Evolutionary conservation across 140 eudicot species (phyloP), one percentile per base, ranked within the genome.

Genomic region (Stevia rebaudiana): DNA sequence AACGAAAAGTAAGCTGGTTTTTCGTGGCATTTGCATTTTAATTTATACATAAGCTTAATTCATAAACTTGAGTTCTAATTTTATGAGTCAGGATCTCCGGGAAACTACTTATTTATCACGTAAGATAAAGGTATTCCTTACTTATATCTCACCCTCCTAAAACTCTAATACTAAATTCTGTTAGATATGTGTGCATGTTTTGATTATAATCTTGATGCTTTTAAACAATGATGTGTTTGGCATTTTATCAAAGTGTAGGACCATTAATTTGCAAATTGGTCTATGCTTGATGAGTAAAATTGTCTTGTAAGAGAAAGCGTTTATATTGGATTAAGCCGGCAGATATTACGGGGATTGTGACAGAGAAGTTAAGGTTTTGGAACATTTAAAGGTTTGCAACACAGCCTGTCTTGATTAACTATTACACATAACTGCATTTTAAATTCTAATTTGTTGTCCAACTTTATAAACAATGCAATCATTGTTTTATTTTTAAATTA

Each of bases 251-350:
- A 56, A 31, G 28, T 69, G 25, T 17, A 31, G 8, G 65, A 59
- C n/a, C 59, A 13, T 31, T 31, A 42, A 0, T 11, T 50, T 5
- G 3, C 11, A 19, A 42, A 21, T 63, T 40, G 11, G 49, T 41
- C 16, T 63, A 63, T 9, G 4, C 21, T 62, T 63, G 18, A 72
- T 64, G 64, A 55, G 43, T 33, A 53, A 31, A 52, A 6, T 2
- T 52, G 64, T 51, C 17, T 36, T 33, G n/a, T 13, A 5, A 15
- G 42, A 59, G 11, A 39, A 11, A 57, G 10, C 6, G 41, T 55
- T 48, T 63, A 74, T 59, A 66, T 65, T 65, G 42, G 55, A 74
- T 48, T 40, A 67, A 59, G 74, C 73, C 79, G 74, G 70, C 79
- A 37, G 74, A 67, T 74, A 60, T 40, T 50, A 49, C 11, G 50